phyloP scores from a whole-genome alignment of 805 yeast genomes.

The Saturnispora dispora region DNA sequence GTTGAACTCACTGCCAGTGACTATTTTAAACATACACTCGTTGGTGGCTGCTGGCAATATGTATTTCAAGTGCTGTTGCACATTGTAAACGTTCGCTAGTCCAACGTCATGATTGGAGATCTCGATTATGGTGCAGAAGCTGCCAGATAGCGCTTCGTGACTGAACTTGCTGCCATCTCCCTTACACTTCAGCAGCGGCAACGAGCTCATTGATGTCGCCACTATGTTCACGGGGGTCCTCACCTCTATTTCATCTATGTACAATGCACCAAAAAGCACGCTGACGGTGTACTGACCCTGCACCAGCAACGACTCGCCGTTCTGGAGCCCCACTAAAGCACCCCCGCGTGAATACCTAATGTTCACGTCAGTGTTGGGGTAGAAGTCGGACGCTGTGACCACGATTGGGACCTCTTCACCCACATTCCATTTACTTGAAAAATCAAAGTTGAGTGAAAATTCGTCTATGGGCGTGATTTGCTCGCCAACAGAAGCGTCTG shows the following conservation, averaged over 20 bases:
- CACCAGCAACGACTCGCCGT: constrained; percentile 30
- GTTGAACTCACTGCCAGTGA: constrained; percentile 18
- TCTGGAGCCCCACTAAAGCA: constrained; percentile 31
- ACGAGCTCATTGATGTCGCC: constrained; percentile 28
- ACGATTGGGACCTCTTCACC: neutral
- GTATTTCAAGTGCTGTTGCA: constrained; percentile 39
- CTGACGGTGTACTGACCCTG: constrained; percentile 38
- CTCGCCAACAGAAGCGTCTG: neutral
- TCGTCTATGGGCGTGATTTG: neutral
- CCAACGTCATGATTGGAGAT: constrained; percentile 34
- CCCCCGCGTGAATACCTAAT: neutral
- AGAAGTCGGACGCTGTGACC: neutral
- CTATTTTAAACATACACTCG: constrained; percentile 31
- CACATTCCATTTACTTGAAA: neutral
- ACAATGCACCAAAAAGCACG: constrained; percentile 39
- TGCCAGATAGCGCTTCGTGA: constrained; percentile 11
- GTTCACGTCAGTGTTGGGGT: neutral
- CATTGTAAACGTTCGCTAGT: constrained; percentile 33
- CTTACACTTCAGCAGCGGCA: constrained; percentile 31
- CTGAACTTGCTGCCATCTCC: constrained; percentile 20
- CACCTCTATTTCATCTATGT: constrained; percentile 32
- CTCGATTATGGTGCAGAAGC: constrained; percentile 35
- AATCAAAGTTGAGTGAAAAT: neutral
- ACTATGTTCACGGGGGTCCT: constrained; percentile 17
- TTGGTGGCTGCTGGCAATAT: constrained; percentile 24